Evolutionary conservation across 176 grass and related monocot species (phyloP), one percentile per base, ranked within the genome.

Genomic region (Luzula sylvatica): DNA sequence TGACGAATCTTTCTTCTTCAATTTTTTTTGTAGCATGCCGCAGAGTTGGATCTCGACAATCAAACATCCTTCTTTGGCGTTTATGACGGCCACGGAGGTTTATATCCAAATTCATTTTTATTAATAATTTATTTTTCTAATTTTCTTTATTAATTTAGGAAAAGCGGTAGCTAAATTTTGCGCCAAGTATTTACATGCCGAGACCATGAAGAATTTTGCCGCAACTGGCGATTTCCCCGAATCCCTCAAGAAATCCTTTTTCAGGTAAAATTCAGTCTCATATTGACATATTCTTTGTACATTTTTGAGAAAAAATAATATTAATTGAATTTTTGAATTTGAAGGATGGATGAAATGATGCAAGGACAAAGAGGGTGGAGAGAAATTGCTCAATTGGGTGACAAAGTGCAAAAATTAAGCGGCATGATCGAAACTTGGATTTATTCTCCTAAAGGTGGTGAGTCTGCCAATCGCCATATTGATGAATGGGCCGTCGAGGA

Each of bases 331-430:
- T 48, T 57, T 52, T 4, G 9, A 16, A 66, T 68, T 65, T 65
- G 68, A 58, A 96, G 90, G 78, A 96, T 96, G 90, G 90, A 96
- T 70, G 84, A 96, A 65, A 96, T 96, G 90, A 96, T 96, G 90
- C 66, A 54, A 32, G 90, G 90, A 39, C 90, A 96, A 66, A 88
- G 90, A 75, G 90, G 90, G 16, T 96, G 90, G 84, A 76, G 84
- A 48, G 90, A 96, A 61, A 78, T 96, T 46, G 80, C 82, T 60
- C 58, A 67, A 52, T 67, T 96, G 72, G 83, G 90, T 63, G 90
- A 96, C 75, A 86, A 96, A 46, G 78, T 88, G 68, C 80, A 89
- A 46, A 80, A 88, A 56, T 74, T 96, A 49, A 86, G 71, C 55
- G 83, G 90, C 22, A 82, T 88, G 55, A 86, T 89, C 46, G 90